Evolutionary conservation across 2,329 filamentous ascomycete genomes (phyloP).

Genomic region (Alternaria arborescens): DNA sequence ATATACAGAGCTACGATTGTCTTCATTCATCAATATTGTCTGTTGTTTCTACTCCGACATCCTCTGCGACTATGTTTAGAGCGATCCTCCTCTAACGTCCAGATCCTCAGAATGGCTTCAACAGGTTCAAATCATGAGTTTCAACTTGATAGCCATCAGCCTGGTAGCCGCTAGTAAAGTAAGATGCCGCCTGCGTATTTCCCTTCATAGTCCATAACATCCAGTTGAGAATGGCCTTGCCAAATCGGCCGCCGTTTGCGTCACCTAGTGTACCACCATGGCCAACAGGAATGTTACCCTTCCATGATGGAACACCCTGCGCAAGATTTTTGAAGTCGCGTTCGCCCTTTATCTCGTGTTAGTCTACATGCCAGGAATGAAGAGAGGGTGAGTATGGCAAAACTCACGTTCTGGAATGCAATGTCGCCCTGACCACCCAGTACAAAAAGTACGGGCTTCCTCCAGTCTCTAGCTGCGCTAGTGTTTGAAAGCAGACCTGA

Average conservation of each 20-base stretch:
- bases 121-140: slow-evolving; percentile 9
- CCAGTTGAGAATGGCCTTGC: slow-evolving; percentile 22
- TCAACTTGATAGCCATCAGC: slow-evolving; percentile 22
- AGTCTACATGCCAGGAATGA: too few species aligned
- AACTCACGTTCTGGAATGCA: slow-evolving; percentile 26
- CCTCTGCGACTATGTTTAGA: too few species aligned
- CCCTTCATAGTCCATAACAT: slow-evolving; percentile 26
- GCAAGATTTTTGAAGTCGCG: slow-evolving; percentile 28
- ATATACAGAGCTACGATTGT: too few species aligned
- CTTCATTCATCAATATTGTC: too few species aligned
- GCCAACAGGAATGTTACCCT: slow-evolving; percentile 32
- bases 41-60: too few species aligned
- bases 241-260: slow-evolving; percentile 26
- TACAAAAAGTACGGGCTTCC: slow-evolving; percentile 27
- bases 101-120: slow-evolving; percentile 15
- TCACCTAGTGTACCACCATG: slow-evolving; percentile 26
- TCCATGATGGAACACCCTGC: slow-evolving; percentile 23
- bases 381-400: too few species aligned
- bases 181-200: slow-evolving; percentile 15
- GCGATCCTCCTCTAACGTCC: not conserved
- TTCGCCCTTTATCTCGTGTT: slow-evolving; percentile 15
- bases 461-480: slow-evolving; percentile 9
- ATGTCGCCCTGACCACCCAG: slow-evolving; percentile 28
- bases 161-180: slow-evolving; percentile 9
- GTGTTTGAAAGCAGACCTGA: too few species aligned